Evolutionary conservation across 306 rosid species (phyloP).

Genomic region (Lathyrus tuberosus): DNA sequence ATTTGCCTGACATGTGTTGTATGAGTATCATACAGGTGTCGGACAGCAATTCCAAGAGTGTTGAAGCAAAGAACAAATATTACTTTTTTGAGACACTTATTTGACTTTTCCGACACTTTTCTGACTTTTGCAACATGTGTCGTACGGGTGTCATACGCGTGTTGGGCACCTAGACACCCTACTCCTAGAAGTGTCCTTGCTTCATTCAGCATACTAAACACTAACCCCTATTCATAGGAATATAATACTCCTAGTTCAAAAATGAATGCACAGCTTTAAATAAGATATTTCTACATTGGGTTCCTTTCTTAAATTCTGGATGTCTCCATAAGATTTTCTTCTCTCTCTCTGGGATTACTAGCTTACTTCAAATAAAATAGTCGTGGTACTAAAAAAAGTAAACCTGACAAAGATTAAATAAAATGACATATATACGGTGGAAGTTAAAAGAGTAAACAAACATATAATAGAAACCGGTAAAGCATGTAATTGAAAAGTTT

Average conservation of each 20-base stretch:
- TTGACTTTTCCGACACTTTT: too few relatives aligned
- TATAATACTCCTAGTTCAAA: not conserved
- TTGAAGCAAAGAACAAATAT: too few relatives aligned
- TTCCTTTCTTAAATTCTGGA: not conserved
- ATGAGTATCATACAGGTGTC: too few relatives aligned
- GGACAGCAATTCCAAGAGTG: too few relatives aligned
- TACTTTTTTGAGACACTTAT: too few relatives aligned
- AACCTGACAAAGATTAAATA: slow-evolving; percentile 12
- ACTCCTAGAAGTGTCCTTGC: too few relatives aligned
- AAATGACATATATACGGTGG: slow-evolving; percentile 26
- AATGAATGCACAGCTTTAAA: too few relatives aligned
- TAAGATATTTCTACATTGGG: too few relatives aligned
- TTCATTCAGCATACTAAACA: not conserved
- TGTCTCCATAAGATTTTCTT: not conserved
- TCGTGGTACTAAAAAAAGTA: not conserved
- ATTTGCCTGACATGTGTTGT: too few relatives aligned
- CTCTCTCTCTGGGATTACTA: not conserved
- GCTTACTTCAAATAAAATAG: slow-evolving; percentile 25
- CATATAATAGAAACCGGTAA: not conserved
- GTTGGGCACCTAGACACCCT: too few relatives aligned
- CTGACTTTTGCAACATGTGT: too few relatives aligned
- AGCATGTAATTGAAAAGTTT: not conserved
- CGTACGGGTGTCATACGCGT: too few relatives aligned
- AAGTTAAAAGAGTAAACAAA: not conserved
- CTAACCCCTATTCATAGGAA: not conserved